Percentiles rank a stretch among this genome's conserved stretches.
Conservation (phyloP, 2,329 filamentous ascomycete genomes). For the Ophiocordyceps robertsii region DNA sequence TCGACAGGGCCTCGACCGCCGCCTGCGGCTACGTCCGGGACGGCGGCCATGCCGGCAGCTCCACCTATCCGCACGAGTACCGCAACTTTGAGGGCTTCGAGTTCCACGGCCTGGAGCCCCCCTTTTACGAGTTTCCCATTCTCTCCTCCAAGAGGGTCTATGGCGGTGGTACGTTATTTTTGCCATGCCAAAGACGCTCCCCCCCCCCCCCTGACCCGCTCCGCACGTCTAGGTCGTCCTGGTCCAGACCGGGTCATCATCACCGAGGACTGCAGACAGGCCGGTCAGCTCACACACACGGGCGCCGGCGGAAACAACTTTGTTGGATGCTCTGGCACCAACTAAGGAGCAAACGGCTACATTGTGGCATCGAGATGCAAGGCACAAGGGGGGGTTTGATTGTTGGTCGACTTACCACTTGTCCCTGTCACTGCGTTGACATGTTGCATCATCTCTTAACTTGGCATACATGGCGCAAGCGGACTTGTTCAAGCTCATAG, state of each 20-base stretch:
- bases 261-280: constrained; percentile 38
- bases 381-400: too few relatives aligned
- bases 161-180: constrained; percentile 17
- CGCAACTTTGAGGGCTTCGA: constrained; percentile 24
- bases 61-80: constrained; percentile 24
- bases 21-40: constrained; percentile 12
- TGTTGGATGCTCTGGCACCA: constrained; percentile 38
- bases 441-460: too few relatives aligned
- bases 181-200: background rate
- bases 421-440: too few relatives aligned
- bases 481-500: too few relatives aligned
- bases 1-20: constrained; percentile 13
- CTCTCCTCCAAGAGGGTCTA: constrained; percentile 16
- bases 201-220: background rate
- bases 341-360: background rate
- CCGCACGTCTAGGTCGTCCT: constrained; percentile 23
- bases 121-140: constrained; percentile 27
- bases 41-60: constrained; percentile 13
- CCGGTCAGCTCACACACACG: constrained; percentile 56
- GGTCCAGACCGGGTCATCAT: constrained; percentile 54
- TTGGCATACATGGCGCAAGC: too few relatives aligned
- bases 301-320: constrained; percentile 57
- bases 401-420: too few relatives aligned
- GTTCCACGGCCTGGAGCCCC: constrained; percentile 16
- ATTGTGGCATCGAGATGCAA: too few relatives aligned